Evolutionary conservation across 305 asterid genomes (phyloP).

Genomic region (Fraxinus xanthoxyloides): DNA sequence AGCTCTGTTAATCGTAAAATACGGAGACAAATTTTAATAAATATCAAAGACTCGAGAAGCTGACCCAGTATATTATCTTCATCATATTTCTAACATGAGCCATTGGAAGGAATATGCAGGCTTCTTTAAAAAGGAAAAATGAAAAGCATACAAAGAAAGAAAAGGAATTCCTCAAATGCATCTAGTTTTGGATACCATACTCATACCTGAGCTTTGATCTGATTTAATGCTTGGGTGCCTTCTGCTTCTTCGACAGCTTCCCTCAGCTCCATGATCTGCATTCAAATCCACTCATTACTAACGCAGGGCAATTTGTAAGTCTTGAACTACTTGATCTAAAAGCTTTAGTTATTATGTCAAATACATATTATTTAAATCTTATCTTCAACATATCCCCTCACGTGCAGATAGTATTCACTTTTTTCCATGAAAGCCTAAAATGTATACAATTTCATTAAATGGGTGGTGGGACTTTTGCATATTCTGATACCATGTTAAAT

Average conservation of each 20-base stretch:
- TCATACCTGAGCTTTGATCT: conserved; percentile 68
- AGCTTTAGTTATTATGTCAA: background rate
- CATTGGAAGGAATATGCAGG: background rate
- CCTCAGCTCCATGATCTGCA: conserved; percentile 87
- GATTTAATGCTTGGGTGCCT: conserved; percentile 47
- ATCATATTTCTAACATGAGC: background rate
- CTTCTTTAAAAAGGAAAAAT: background rate
- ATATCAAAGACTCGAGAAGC: conserved; percentile 6
- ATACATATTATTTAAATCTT: background rate
- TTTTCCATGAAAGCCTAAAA: background rate
- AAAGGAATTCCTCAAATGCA: background rate
- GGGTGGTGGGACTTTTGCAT: background rate
- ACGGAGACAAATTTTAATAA: background rate
- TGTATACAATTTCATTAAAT: background rate
- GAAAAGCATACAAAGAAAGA: background rate
- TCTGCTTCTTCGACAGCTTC: conserved; percentile 85
- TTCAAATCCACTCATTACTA: conserved; percentile 8
- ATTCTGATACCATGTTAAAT: background rate
- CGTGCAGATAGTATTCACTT: background rate
- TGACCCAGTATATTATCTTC: background rate
- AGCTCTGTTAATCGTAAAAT: background rate
- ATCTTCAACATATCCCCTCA: background rate
- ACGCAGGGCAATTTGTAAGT: background rate
- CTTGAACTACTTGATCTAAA: background rate
- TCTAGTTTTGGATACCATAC: background rate